Base-by-base conservation (phyloP, 2,329 filamentous ascomycete species). In the Rachicladosporium sp. region DNA sequence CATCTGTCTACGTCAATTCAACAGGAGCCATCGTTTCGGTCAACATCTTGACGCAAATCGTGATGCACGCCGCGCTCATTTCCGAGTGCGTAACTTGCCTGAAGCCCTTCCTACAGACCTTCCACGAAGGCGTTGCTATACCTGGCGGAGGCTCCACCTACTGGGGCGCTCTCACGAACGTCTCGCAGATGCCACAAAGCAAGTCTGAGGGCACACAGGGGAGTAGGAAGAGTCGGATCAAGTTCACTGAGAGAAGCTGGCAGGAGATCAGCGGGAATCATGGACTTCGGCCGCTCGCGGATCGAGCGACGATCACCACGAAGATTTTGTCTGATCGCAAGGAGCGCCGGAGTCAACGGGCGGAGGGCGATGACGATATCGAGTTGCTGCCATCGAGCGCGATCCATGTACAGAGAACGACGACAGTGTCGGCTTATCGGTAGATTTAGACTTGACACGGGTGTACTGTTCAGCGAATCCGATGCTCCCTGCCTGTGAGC, bases 21-120 rank as follows among this genome's bases (percentile, higher is more conserved):
- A 19, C 15, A 19, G 15, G 15, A 19, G 15, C 15, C 15, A 19
- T 37, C 8, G 11, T 37, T 15, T n/a, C n/a, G 8, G 21, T 19
- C 27, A 37, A 31, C 12, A 37, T 37, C 9, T 19, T 31, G 3
- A 19, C 29, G 10, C 35, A 37, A 12, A 13, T 37, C 6, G 29
- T 19, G 12, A 31, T 37, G 29, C 35, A 37, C 23, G 31, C 29
- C 29, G 27, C 35, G 10, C 29, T 37, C 12, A 31, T 37, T 9
- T 31, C 35, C 11, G 35, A 37, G 23, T 37, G 35, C 29, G 10
- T 37, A 3, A 37, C 35, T 11, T 37, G 35, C 21, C 29, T 37
- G 6, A 37, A 37, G 11, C 35, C 35, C 3, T 30, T 37, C 11
- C 35, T 37, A 4, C 35, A 37, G 11, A 37, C 35, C 7, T 37